phyloP scores from a whole-genome alignment of 202 grass and related monocot genomes.

The Saccharum hybrid region DNA sequence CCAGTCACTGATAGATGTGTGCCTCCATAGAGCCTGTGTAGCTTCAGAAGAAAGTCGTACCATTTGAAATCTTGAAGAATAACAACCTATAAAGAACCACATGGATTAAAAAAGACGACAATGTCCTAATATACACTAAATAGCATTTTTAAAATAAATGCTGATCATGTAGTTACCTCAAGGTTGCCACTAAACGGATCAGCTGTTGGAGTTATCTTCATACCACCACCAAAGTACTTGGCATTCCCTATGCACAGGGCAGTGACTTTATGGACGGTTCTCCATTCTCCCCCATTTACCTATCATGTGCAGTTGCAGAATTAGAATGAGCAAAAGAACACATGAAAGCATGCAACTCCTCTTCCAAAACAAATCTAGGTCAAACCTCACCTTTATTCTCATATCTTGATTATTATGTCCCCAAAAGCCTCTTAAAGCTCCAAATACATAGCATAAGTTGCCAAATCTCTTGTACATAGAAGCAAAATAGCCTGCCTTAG shows the following conservation, averaged over 20 bases:
- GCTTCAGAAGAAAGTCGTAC: slow-evolving; percentile 83
- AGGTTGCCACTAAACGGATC: slow-evolving; percentile 72
- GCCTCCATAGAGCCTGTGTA: slow-evolving; percentile 83
- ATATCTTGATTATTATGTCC: slow-evolving; percentile 76
- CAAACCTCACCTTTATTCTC: slow-evolving; percentile 81
- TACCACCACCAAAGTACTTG: slow-evolving; percentile 90
- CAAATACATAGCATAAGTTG: slow-evolving; percentile 91
- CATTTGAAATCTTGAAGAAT: slow-evolving; percentile 96
- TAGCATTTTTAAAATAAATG: neutral
- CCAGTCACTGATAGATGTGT: slow-evolving; percentile 73
- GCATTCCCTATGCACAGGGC: slow-evolving; percentile 92
- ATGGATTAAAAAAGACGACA: slow-evolving; percentile 20
- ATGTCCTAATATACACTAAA: neutral
- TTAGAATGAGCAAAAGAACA: slow-evolving; percentile 33
- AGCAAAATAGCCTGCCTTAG: slow-evolving; percentile 94
- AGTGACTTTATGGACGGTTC: slow-evolving; percentile 68
- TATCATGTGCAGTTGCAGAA: slow-evolving; percentile 51
- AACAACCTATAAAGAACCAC: slow-evolving; percentile 61
- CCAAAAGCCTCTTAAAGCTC: slow-evolving; percentile 83
- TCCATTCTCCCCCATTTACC: slow-evolving; percentile 85
- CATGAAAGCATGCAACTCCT: slow-evolving; percentile 31
- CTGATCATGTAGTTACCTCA: slow-evolving; percentile 56
- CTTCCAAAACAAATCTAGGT: slow-evolving; percentile 32
- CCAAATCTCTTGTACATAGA: slow-evolving; percentile 92
- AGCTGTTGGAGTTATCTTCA: slow-evolving; percentile 90